These are phyloP conservation scores for Sindora glabra DNA, from an alignment of 306 rosid genomes.

Conservation along the genomic window DNA sequence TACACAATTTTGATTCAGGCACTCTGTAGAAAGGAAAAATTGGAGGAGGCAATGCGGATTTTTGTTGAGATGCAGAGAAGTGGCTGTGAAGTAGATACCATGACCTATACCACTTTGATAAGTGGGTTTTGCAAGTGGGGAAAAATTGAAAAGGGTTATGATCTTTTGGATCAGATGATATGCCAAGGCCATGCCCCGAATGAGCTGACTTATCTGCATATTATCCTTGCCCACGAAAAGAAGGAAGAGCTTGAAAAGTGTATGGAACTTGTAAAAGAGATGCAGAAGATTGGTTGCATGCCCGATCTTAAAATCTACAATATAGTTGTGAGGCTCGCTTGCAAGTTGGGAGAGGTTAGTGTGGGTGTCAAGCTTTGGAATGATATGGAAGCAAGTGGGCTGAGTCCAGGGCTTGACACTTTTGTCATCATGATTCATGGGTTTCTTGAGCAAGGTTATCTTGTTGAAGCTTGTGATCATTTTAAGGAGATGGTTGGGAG, in stretches of 20 bases:
- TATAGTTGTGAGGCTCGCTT: slow-evolving; percentile 61
- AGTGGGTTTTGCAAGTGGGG: slow-evolving; percentile 85
- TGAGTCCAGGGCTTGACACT: slow-evolving; percentile 57
- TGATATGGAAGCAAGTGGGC: slow-evolving; percentile 57
- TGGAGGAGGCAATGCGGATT: slow-evolving; percentile 72
- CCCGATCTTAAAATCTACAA: slow-evolving; percentile 66
- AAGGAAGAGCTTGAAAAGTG: slow-evolving; percentile 82
- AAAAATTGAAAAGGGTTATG: slow-evolving; percentile 58
- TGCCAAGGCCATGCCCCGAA: slow-evolving; percentile 54
- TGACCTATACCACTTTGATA: slow-evolving; percentile 67
- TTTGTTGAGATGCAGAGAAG: slow-evolving; percentile 66
- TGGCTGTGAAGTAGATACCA: slow-evolving; percentile 59
- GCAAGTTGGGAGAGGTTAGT: slow-evolving; percentile 68
- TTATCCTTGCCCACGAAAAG: slow-evolving; percentile 77
- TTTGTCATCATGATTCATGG: slow-evolving; percentile 79
- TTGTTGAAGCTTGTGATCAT: slow-evolving; percentile 74
- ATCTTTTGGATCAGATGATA: slow-evolving; percentile 68
- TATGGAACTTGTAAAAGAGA: slow-evolving; percentile 58
- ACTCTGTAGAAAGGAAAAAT: slow-evolving; percentile 50
- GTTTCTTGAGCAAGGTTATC: slow-evolving; percentile 55
- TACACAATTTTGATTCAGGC: slow-evolving; percentile 72
- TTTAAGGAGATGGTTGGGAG: slow-evolving; percentile 74
- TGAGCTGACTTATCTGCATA: slow-evolving; percentile 55
- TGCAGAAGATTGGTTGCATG: slow-evolving; percentile 62
- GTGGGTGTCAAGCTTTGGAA: slow-evolving; percentile 71